Evolutionary conservation across 352 stramenopile species (phyloP), one percentile per base, ranked within the genome.

Genomic region (Phytophthora citricola): DNA sequence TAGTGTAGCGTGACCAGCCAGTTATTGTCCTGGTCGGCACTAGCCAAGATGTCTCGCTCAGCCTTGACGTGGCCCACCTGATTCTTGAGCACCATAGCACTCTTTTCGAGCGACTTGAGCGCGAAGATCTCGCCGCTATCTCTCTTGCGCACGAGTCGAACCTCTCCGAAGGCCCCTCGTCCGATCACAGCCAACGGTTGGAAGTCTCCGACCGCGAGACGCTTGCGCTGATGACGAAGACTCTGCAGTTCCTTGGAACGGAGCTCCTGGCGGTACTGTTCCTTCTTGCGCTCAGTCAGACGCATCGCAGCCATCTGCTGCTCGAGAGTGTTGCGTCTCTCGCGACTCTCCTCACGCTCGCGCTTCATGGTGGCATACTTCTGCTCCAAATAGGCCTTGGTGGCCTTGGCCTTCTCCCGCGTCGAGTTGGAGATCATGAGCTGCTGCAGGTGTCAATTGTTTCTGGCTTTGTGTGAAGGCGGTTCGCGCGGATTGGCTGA

Each of bases 1-100:
- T 99, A 99, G 77, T 99, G 93, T 20, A 99, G 79, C 44, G 89
- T 93, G 9, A 98, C 98, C 41, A 99, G 91, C 96, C 97, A 99
- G 51, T 92, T 83, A 75, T 99, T 99, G 62, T 99, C 93, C 22
- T 97, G 93, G 54, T 97, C 89, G 3, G 97, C 97, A 43, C 85
- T 85, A 26, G 88, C 88, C 34, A 99, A 76, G 58, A 99, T 98
- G 76, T 99, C 97, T 5, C 97, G 89, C 83, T 99, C 98, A 14
- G 97, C 97, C 51, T 97, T 91, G 32, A 99, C 96, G 79, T 99
- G 97, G 53, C 91, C 94, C 27, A 99, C 97, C 66, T 97, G 87
- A 65, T 97, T 96, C 77, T 97, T 97, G 63, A 96, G 76, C 43
- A 97, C 88, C 83, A 97, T 97, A 29, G 82, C 83, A 60, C 83